Conservation (phyloP, 768 basidiomycete species). For the Lactarius pseudohatsudake region DNA sequence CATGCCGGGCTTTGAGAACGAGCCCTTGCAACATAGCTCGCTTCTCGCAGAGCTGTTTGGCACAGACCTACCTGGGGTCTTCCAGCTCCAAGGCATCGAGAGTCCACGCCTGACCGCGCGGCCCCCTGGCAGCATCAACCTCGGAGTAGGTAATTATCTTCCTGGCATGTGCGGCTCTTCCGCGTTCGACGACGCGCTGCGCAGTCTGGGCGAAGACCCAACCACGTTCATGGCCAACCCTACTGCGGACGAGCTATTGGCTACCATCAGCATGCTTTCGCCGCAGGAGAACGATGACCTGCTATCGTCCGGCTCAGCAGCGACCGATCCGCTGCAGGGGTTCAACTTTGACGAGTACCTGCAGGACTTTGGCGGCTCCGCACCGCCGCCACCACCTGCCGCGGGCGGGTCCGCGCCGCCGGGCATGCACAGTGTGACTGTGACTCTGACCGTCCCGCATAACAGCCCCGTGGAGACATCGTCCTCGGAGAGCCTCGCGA, state of each 20-base stretch:
- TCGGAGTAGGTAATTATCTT: slow-evolving; percentile 12
- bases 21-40: not conserved
- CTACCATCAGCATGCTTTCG: slow-evolving; percentile 2
- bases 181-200: slow-evolving; percentile 3
- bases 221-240: slow-evolving; percentile 13
- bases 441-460: not conserved
- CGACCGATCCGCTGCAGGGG: not conserved
- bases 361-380: slow-evolving; percentile 2
- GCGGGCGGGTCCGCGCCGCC: not conserved
- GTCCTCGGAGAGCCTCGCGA: not conserved
- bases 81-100: not conserved
- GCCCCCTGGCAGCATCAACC: slow-evolving; percentile 17
- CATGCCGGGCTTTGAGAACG: slow-evolving; percentile 4
- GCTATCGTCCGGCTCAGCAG: not conserved
- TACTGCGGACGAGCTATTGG: slow-evolving; percentile 10
- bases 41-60: not conserved
- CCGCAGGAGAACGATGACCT: not conserved
- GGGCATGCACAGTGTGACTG: not conserved
- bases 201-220: slow-evolving; percentile 7
- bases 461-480: not conserved
- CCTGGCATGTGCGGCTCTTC: slow-evolving; percentile 7
- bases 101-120: slow-evolving; percentile 8
- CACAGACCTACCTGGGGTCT: not conserved
- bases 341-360: slow-evolving; percentile 24
- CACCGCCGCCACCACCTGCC: not conserved